These are phyloP conservation scores for Taphrina populina DNA, from an alignment of 1,139 yeast genomes.

Conservation along the genomic window DNA sequence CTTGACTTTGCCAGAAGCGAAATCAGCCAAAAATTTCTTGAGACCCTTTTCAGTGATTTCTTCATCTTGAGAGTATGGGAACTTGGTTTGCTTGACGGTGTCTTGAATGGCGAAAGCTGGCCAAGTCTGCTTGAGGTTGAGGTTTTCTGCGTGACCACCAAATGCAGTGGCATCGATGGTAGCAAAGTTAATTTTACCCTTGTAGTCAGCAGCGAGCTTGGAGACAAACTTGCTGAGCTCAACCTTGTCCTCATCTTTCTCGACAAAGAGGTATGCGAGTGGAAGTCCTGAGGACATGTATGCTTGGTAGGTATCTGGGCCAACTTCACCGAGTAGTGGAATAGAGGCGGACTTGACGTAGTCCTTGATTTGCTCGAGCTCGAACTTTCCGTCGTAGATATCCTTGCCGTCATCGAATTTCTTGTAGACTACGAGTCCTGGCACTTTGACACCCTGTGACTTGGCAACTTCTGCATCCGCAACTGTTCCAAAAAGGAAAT, in stretches of 20 bases:
- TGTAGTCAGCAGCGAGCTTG: slow-evolving; percentile 67
- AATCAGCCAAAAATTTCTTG: slow-evolving; percentile 63
- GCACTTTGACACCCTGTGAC: slow-evolving; percentile 51
- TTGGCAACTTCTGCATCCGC: slow-evolving; percentile 51
- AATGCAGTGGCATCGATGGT: slow-evolving; percentile 77
- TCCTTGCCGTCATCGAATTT: slow-evolving; percentile 50
- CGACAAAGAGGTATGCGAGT: slow-evolving; percentile 83
- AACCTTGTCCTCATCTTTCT: slow-evolving; percentile 63
- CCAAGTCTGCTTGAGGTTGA: slow-evolving; percentile 81
- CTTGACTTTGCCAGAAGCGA: slow-evolving; percentile 60
- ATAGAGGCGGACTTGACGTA: slow-evolving; percentile 70
- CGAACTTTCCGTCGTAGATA: slow-evolving; percentile 48
- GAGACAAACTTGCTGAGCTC: slow-evolving; percentile 55
- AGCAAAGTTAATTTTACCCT: slow-evolving; percentile 84
- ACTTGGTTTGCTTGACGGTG: slow-evolving; percentile 64
- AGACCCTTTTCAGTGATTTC: slow-evolving; percentile 52
- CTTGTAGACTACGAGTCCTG: slow-evolving; percentile 55
- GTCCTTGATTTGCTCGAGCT: slow-evolving; percentile 48
- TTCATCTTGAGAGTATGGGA: slow-evolving; percentile 55
- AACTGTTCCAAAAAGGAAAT: slow-evolving; percentile 60
- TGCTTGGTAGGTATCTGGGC: slow-evolving; percentile 72
- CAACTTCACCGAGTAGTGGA: slow-evolving; percentile 89
- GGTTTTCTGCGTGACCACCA: slow-evolving; percentile 86
- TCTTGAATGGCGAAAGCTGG: slow-evolving; percentile 92
- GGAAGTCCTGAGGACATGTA: slow-evolving; percentile 76